Evolutionary conservation across 176 grass and related monocot species (phyloP).

Genomic region (Hyparrhenia diplandra): DNA sequence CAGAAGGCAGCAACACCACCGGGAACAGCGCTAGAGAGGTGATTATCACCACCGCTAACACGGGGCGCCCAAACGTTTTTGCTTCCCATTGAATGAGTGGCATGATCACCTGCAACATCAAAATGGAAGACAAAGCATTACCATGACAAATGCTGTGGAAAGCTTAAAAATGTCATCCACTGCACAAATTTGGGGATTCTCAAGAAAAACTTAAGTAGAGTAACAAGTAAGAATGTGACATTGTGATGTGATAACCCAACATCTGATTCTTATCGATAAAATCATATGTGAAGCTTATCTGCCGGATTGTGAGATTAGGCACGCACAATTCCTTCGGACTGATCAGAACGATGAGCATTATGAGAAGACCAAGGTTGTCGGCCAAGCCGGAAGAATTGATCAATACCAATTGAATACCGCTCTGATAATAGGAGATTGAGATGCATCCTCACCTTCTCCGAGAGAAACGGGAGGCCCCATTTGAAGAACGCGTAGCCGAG

Average conservation of each 20-base stretch:
- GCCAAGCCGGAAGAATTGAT: neutral
- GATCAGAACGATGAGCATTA: too few relatives aligned
- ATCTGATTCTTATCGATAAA: neutral
- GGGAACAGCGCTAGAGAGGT: conserved; percentile 82
- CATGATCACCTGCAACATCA: conserved; percentile 60
- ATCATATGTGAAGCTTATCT: neutral
- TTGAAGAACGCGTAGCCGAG: conserved; percentile 53
- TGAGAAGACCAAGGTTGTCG: neutral
- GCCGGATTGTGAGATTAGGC: neutral
- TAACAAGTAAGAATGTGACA: neutral
- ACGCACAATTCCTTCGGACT: neutral
- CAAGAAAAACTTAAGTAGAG: neutral
- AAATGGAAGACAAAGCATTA: neutral
- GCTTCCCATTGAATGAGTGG: conserved; percentile 96
- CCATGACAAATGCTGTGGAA: neutral
- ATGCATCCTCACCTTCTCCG: conserved; percentile 70
- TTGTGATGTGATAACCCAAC: neutral
- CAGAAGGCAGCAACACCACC: conserved; percentile 71
- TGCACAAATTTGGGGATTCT: neutral
- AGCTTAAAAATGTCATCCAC: neutral
- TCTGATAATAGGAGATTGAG: neutral
- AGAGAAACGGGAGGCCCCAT: conserved; percentile 83
- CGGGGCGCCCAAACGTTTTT: conserved; percentile 61
- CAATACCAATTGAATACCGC: neutral
- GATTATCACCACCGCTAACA: conserved; percentile 66